Base-by-base conservation (phyloP, 164 flowering plant genomes). In the Piper longum region DNA sequence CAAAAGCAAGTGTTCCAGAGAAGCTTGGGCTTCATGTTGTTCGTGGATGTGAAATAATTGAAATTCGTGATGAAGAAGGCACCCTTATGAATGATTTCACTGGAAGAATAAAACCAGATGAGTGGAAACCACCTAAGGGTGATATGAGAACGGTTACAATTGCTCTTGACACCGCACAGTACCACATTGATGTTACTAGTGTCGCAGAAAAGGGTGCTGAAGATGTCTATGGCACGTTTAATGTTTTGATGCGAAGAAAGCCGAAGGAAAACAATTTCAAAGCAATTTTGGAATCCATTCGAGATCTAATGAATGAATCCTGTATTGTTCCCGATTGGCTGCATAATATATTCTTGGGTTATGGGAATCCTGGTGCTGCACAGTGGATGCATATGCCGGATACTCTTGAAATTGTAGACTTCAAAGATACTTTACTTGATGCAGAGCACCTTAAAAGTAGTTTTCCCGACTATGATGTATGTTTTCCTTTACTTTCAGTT, bases 41-140 rank as follows among this genome's bases (percentile, higher is more conserved):
- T 16, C 88, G 99, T 36, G 99, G 97, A 64, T 95, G 99, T 83
- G 99, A 95, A 78, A 72, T 95, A 59, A 80, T 88, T 75, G 99
- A 95, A 73, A 81, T 91, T 36, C 86, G 95, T 65, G 99, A 95
- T 70, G 99, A 95, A 78, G 96, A 95, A 54, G 99, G 97, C 57
- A 73, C 72, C 71, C 88, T 95, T 51, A 95, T 95, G 99, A 95
- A 95, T 78, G 99, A 95, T 78, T 95, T 95, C 69, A 85, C 95
- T 60, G 99, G 99, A 59, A 75, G 85, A 74, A 81, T 91, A 60
- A 95, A 95, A 70, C 85, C 89, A 62, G 99, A 95, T 66, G 97
- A 95, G 62, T 91, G 97, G 99, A 95, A 95, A 70, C 97, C 99
- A 62, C 99, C 99, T 39, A 95, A 95, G 74, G 99, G 99, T 66